Percentiles rank a stretch among this genome's conserved stretches.
Evolutionary conservation across 345 rosid genomes (phyloP).

Genomic region (Carallia brachiata): DNA sequence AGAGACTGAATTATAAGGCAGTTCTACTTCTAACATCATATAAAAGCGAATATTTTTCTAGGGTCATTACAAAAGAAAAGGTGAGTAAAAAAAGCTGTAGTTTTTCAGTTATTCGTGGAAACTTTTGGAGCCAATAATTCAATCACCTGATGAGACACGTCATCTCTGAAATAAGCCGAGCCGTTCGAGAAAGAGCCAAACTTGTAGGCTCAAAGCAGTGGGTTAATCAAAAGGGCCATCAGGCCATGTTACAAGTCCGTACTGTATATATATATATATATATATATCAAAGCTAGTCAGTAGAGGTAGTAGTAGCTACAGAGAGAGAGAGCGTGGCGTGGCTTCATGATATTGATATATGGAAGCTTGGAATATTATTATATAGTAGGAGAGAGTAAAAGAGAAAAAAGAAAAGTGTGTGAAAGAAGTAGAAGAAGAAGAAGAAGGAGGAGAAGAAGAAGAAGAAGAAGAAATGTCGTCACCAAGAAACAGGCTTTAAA

Average conservation of each 20-base stretch:
- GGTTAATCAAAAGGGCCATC: neutral
- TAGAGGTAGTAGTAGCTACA: constrained; percentile 27
- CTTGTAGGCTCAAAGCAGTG: constrained; percentile 30
- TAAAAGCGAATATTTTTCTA: constrained; percentile 17
- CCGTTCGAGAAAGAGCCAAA: constrained; percentile 34
- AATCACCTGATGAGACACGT: constrained; percentile 47
- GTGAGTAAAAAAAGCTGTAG: constrained; percentile 20
- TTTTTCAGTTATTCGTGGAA: constrained; percentile 31
- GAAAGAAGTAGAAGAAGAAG: constrained; percentile 6
- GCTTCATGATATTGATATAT: constrained; percentile 23
- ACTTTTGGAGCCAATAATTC: constrained; percentile 45
- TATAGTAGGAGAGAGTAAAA: neutral
- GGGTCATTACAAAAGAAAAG: constrained; percentile 27
- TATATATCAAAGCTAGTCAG: constrained; percentile 22
- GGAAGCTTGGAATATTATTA: constrained; percentile 33
- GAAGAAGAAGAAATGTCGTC: constrained; percentile 43
- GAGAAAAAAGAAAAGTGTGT: neutral
- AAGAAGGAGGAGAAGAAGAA: constrained; percentile 7
- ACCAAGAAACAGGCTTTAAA: constrained; percentile 40
- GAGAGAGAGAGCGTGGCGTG: constrained; percentile 35
- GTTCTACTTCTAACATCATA: neutral
- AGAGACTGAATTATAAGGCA: neutral
- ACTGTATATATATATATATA: neutral
- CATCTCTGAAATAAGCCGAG: constrained; percentile 33
- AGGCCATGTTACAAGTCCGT: neutral